A percentile compares a stretch with the other conserved stretches of the same genome.
Evolutionary conservation across 306 rosid genomes (phyloP).

Genomic region (Cucurbita moschata): DNA sequence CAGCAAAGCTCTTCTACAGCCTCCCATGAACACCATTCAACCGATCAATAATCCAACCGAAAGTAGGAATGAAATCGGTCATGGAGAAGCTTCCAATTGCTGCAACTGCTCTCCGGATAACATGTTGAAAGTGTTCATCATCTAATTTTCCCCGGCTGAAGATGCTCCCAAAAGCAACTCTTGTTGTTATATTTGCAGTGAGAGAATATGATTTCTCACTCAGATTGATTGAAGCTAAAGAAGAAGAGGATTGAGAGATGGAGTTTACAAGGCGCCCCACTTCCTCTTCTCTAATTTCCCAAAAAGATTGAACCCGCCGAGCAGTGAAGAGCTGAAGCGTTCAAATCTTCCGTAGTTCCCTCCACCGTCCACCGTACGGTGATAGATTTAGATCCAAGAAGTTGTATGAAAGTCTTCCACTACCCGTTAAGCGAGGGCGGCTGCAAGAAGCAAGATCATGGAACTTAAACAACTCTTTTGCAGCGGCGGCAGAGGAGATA

Average conservation of each 20-base stretch:
- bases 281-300: conserved; percentile 17
- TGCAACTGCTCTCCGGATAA: no score
- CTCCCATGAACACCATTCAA: no score
- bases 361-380: not conserved
- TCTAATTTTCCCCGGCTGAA: not conserved
- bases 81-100: no score
- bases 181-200: not conserved
- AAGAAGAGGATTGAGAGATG: not conserved
- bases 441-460: no score
- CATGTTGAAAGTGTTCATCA: not conserved
- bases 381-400: conserved; percentile 1
- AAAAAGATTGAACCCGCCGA: conserved; percentile 18
- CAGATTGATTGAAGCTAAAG: not conserved
- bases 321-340: conserved; percentile 11
- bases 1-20: no score
- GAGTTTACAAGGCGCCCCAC: not conserved
- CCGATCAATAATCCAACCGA: no score
- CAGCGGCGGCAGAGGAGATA: no score
- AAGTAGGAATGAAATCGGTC: no score
- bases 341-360: not conserved
- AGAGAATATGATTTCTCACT: not conserved
- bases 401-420: no score
- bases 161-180: conserved; percentile 33
- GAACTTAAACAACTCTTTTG: no score
- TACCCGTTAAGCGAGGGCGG: no score